Evolutionary conservation across 2,329 filamentous ascomycete species (phyloP), one percentile per base, ranked within the genome.

Genomic region (Cercospora sp.): DNA sequence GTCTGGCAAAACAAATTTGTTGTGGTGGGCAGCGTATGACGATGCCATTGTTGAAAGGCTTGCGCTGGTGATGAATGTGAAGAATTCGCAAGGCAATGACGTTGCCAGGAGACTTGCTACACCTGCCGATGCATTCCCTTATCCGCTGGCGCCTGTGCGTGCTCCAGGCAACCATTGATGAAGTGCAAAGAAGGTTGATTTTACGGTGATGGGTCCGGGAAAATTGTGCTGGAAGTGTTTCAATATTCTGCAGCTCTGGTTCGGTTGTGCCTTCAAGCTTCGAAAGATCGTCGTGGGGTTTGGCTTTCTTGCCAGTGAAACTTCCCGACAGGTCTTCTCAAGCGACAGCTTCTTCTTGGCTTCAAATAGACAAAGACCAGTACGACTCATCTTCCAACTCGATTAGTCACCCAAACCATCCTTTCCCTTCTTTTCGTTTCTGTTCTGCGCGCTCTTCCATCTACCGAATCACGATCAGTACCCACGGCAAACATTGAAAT

Each of bases 381-480:
- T 6, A 32, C 5, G 26, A 26, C 12, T 1, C 18, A 57, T 26
- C 43, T 65, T 0, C 8, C 24, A 9, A 24, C 13, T 18, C 10
- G 8, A 37, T 24, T 53, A 9, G 7, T 61, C 24, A 66, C 26
- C 64, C 64, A 58, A 77, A 79, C 77, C 77, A 79, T 30, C 70
- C 67, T 58, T 75, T 77, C 10, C 74, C 72, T 51, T 74, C 75
- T 68, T 80, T 81, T 69, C 76, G 74, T 74, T 82, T 84, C 61
- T 79, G 80, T 68, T 83, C 82, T 67, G 81, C 83, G 73, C 82
- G 79, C 70, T 83, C 82, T 30, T 81, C 77, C 73, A 80, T 80
- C 82, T 84, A 69, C 49, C 61, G 9, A 18, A 12, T 40, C 51
- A 58, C 65, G 57, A 45, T 49, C 40, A 62, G 18, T 3, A 12